Evolutionary conservation across 2,329 filamentous ascomycete genomes (phyloP).

Genomic region (Sporothrix brunneoviolacea): DNA sequence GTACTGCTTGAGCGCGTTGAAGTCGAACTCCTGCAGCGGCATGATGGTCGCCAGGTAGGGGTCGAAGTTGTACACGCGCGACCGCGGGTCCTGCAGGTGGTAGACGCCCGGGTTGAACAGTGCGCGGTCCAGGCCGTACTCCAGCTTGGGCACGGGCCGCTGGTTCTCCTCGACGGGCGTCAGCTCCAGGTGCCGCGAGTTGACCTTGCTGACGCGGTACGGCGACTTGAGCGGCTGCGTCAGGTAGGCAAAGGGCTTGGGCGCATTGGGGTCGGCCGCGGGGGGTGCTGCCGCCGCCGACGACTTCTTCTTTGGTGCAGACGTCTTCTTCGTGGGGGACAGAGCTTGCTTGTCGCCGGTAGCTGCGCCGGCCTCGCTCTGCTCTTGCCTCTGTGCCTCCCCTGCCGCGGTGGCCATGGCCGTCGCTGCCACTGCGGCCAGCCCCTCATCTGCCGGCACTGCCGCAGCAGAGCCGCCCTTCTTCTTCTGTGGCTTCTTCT

Average conservation of each 20-base stretch:
- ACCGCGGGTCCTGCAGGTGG: constrained; percentile 79
- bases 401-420: background rate
- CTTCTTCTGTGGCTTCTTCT: constrained; percentile 5
- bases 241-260: background rate
- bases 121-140: constrained; percentile 77
- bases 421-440: background rate
- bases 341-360: too few species aligned
- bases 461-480: background rate
- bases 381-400: too few species aligned
- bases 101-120: constrained; percentile 94
- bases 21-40: constrained; percentile 90
- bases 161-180: constrained; percentile 28
- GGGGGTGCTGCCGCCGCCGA: background rate
- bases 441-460: too few species aligned
- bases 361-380: too few species aligned
- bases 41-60: constrained; percentile 90
- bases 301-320: background rate
- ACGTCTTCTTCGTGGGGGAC: background rate
- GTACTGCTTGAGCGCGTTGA: constrained; percentile 75
- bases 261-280: background rate
- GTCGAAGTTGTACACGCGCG: constrained; percentile 92
- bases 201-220: constrained; percentile 22
- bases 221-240: background rate
- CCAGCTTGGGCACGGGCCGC: constrained; percentile 50
- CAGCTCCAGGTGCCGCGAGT: constrained; percentile 23